These are phyloP conservation scores for Kwoniella newhampshirensis DNA, from an alignment of 768 basidiomycete species.

Conservation along the genomic window DNA sequence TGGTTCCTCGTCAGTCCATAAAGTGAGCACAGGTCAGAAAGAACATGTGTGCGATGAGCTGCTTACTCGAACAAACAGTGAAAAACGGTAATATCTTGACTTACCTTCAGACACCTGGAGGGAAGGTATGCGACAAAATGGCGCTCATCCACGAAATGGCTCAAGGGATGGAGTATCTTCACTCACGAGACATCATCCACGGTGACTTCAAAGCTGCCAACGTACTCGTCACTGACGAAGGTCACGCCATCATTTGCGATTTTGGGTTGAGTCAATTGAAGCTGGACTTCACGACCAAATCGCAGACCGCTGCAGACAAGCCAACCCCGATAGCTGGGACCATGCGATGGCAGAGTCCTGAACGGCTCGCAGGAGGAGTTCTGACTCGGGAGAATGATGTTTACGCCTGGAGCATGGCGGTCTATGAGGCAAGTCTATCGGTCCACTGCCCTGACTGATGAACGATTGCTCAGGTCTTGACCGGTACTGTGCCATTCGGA, in stretches of 20 bases:
- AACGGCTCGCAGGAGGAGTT: slow-evolving; percentile 60
- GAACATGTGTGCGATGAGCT: no score
- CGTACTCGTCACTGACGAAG: slow-evolving; percentile 68
- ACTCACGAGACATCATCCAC: slow-evolving; percentile 67
- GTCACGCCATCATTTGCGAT: slow-evolving; percentile 72
- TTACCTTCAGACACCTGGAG: slow-evolving; percentile 58
- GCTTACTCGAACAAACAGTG: slow-evolving; percentile 37
- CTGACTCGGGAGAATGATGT: slow-evolving; percentile 65
- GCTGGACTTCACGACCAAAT: slow-evolving; percentile 62
- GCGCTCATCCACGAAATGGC: slow-evolving; percentile 68
- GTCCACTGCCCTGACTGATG: slow-evolving; percentile 57
- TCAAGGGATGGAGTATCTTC: slow-evolving; percentile 78
- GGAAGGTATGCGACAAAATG: slow-evolving; percentile 27
- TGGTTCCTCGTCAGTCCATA: slow-evolving; percentile 81
- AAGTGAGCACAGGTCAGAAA: slow-evolving; percentile 31
- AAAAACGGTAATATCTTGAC: slow-evolving; percentile 65
- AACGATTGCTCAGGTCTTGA: slow-evolving; percentile 31
- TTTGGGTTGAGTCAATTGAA: slow-evolving; percentile 82
- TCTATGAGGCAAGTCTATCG: slow-evolving; percentile 62
- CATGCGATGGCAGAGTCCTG: slow-evolving; percentile 70
- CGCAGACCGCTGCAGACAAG: slow-evolving; percentile 58
- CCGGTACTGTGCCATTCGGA: slow-evolving; percentile 26
- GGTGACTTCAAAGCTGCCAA: slow-evolving; percentile 81
- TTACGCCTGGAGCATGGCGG: slow-evolving; percentile 68
- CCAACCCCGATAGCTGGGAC: slow-evolving; percentile 59